These are phyloP conservation scores for Athelia psychrophila DNA, from an alignment of 1,284 basidiomycete genomes.

Conservation along the genomic window DNA sequence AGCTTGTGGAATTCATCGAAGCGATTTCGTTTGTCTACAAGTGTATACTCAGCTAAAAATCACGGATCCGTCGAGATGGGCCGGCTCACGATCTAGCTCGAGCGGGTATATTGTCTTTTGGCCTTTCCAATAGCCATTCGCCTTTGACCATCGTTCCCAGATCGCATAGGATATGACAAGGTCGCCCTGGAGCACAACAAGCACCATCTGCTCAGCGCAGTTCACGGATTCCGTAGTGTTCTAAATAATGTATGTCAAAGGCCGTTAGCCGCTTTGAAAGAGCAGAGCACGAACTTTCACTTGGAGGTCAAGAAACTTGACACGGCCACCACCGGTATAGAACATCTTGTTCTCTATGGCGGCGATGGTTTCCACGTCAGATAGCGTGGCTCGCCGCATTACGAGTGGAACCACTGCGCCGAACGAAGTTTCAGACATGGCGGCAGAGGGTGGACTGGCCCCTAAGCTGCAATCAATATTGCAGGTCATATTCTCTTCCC, in stretches of 20 bases:
- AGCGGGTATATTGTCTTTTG: conserved; percentile 1
- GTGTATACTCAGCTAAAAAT: neutral
- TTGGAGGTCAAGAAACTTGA: neutral
- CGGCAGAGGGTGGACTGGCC: too few species aligned
- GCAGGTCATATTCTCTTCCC: too few species aligned
- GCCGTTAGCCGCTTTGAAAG: neutral
- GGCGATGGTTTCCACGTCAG: neutral
- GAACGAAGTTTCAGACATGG: too few species aligned
- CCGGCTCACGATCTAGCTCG: conserved; percentile 1
- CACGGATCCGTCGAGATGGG: neutral
- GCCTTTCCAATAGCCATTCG: neutral
- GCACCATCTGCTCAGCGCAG: conserved; percentile 1
- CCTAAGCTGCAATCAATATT: too few species aligned
- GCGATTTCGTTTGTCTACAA: conserved; percentile 1
- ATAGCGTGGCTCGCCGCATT: neutral
- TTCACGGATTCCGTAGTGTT: conserved; percentile 1
- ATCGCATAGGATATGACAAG: conserved; percentile 1
- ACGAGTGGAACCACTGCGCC: neutral
- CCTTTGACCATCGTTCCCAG: neutral
- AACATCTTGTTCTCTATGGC: neutral
- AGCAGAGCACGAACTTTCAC: neutral
- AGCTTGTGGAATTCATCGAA: neutral
- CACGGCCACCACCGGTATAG: conserved; percentile 1
- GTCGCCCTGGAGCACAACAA: neutral
- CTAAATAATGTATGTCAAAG: neutral